Conservation (phyloP, 2,329 filamentous ascomycete genomes). For the Simplicillium aogashimaense region DNA sequence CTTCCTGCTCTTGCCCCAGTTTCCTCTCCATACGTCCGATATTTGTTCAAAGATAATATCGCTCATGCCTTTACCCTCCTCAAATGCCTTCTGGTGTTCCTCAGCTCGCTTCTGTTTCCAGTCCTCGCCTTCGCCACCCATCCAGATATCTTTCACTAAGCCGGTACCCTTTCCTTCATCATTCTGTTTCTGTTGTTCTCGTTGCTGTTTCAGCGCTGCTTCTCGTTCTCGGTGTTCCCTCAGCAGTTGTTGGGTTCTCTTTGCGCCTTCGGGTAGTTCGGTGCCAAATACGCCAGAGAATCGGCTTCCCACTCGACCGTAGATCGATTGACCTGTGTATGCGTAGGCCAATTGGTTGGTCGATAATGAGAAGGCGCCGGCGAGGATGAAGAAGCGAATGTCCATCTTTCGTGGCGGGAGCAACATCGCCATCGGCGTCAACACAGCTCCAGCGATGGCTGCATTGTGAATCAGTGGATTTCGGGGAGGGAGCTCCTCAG, state of each 20-base stretch:
- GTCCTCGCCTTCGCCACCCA: slow-evolving; percentile 44
- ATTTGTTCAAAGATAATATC: slow-evolving; percentile 48
- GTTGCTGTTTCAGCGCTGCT: slow-evolving; percentile 15
- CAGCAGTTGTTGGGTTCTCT: slow-evolving; percentile 34
- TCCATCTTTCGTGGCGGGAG: slow-evolving; percentile 43
- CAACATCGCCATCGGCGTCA: slow-evolving; percentile 36
- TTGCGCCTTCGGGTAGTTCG: slow-evolving; percentile 47
- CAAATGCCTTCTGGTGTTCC: slow-evolving; percentile 41
- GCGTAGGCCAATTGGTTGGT: slow-evolving; percentile 46
- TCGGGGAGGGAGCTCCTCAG: slow-evolving; percentile 16
- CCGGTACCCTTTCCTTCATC: slow-evolving; percentile 10
- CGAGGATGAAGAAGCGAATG: slow-evolving; percentile 39
- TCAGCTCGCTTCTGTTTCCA: slow-evolving; percentile 43
- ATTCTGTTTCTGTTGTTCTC: slow-evolving; percentile 15
- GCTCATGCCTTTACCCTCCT: slow-evolving; percentile 45
- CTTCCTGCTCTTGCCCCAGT: slow-evolving; percentile 20
- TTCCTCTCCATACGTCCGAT: slow-evolving; percentile 38
- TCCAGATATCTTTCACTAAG: slow-evolving; percentile 41
- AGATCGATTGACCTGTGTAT: slow-evolving; percentile 44
- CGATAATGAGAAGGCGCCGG: slow-evolving; percentile 38
- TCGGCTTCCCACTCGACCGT: slow-evolving; percentile 34
- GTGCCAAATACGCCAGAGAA: slow-evolving; percentile 34
- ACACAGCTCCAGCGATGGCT: slow-evolving; percentile 35
- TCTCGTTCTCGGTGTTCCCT: slow-evolving; percentile 33
- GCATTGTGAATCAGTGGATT: slow-evolving; percentile 33